Evolutionary conservation across 306 rosid genomes (phyloP).

Genomic region (Senna tora): DNA sequence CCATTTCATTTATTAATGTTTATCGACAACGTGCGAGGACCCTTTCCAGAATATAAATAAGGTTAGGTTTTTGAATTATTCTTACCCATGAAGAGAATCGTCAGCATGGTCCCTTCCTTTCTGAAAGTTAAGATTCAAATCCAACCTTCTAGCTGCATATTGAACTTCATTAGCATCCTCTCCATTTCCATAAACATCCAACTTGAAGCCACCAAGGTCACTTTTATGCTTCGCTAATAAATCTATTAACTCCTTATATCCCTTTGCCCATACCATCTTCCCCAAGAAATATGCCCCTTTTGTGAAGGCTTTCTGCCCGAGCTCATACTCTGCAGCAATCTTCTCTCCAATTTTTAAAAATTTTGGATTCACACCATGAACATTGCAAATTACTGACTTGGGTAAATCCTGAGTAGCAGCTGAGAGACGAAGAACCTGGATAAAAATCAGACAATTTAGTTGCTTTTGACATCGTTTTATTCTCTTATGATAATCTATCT

Average conservation of each 20-base stretch:
- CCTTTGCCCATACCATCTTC: constrained; percentile 99
- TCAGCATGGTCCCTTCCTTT: constrained; percentile 96
- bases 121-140: constrained; percentile 81
- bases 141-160: constrained; percentile 73
- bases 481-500: constrained; percentile 5
- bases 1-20: constrained; percentile 16
- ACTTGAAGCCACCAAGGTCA: constrained; percentile 81
- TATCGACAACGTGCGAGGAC: constrained; percentile 1
- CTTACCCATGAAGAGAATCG: constrained; percentile 87
- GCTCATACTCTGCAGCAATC: constrained; percentile 71
- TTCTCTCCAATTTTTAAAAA: constrained; percentile 85
- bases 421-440: constrained; percentile 93
- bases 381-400: constrained; percentile 85
- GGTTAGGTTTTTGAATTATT: constrained; percentile 32
- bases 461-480: constrained; percentile 5
- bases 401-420: constrained; percentile 95
- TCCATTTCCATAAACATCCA: constrained; percentile 92
- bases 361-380: constrained; percentile 96
- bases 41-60: constrained; percentile 16
- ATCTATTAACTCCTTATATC: constrained; percentile 83
- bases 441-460: constrained; percentile 33
- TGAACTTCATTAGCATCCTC: constrained; percentile 91
- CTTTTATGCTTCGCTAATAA: constrained; percentile 70
- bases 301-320: constrained; percentile 76
- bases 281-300: constrained; percentile 97